These are phyloP conservation scores for Trichoderma harzianum DNA, from an alignment of 2,329 filamentous ascomycete species.

Conservation along the genomic window DNA sequence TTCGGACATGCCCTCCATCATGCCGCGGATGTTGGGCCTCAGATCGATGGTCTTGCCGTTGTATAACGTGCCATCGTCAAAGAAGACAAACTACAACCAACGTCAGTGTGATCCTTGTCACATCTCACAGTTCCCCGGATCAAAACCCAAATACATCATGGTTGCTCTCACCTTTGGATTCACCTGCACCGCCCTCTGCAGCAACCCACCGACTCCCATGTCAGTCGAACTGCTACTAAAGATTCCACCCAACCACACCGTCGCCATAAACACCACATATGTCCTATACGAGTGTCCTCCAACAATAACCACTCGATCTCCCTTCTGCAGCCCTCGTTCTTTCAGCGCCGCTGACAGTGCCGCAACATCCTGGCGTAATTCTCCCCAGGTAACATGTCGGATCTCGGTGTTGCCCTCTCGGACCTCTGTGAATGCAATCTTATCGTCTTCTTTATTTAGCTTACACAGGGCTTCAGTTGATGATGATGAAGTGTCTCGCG, in stretches of 20 bases:
- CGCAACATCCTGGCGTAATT: constrained; percentile 59
- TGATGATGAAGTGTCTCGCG: constrained; percentile 37
- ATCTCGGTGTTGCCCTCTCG: constrained; percentile 61
- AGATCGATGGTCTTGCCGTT: constrained; percentile 74
- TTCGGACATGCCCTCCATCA: constrained; percentile 62
- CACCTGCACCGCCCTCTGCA: constrained; percentile 73
- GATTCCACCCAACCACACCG: constrained; percentile 66
- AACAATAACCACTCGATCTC: constrained; percentile 73
- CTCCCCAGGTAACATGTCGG: constrained; percentile 61
- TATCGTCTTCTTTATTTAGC: constrained; percentile 64
- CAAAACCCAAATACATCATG: background rate
- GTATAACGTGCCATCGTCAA: constrained; percentile 77
- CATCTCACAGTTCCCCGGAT: background rate
- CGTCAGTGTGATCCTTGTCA: background rate
- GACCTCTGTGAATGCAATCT: constrained; percentile 69
- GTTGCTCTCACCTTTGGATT: constrained; percentile 55
- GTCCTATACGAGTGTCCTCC: constrained; percentile 74
- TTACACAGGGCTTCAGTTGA: constrained; percentile 47
- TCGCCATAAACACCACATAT: constrained; percentile 66
- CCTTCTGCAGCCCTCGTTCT: constrained; percentile 61
- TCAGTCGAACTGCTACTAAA: constrained; percentile 78
- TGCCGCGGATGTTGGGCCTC: constrained; percentile 66
- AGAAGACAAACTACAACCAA: constrained; percentile 63
- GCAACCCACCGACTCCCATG: constrained; percentile 74
- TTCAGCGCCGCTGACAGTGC: constrained; percentile 64